Evolutionary conservation across 148 eudicot genomes (phyloP), one percentile per base, ranked within the genome.

Genomic region (Simmondsia chinensis): DNA sequence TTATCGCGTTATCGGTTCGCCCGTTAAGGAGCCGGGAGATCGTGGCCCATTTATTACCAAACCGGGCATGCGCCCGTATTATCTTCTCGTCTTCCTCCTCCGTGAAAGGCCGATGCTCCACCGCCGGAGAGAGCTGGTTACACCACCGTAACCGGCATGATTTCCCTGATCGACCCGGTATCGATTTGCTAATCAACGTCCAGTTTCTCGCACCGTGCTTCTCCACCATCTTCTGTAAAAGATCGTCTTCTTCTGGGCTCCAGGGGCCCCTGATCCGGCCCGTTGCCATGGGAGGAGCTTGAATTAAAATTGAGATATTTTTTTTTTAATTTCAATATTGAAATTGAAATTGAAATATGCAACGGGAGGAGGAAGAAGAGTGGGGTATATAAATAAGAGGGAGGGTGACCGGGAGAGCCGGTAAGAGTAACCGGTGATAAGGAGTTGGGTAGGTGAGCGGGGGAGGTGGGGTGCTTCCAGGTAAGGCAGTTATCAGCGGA

Each of bases 251-350:
- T 3, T 28, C 35, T 7, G 50, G 3, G 14, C 36, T 28, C 50
- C 50, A 46, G 2, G 50, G 50, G 13, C 50, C 50, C 50, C 29
- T 46, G 50, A 46, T 46, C 50, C 50, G 33, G 6, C 29, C 50
- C 50, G n/a, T n/a, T n/a, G n/a, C n/a, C n/a, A n/a, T n/a, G n/a
- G n/a, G n/a, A n/a, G n/a, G n/a, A n/a, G n/a, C n/a, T n/a, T n/a
- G n/a, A n/a, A n/a, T n/a, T n/a, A n/a, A n/a, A n/a, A n/a, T n/a
- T n/a, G n/a, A n/a, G n/a, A n/a, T n/a, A n/a, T n/a, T n/a, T n/a
- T n/a, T n/a, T n/a, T n/a, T n/a, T n/a, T n/a, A n/a, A n/a, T n/a
- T n/a, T n/a, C n/a, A n/a, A n/a, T n/a, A n/a, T n/a, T n/a, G n/a
- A n/a, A n/a, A n/a, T n/a, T n/a, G n/a, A n/a, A n/a, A n/a, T n/a